Percentiles rank a stretch among this genome's conserved stretches.
These are phyloP conservation scores for Chionographis japonica DNA, from an alignment of 106 monocot genomes.

Conservation along the genomic window DNA sequence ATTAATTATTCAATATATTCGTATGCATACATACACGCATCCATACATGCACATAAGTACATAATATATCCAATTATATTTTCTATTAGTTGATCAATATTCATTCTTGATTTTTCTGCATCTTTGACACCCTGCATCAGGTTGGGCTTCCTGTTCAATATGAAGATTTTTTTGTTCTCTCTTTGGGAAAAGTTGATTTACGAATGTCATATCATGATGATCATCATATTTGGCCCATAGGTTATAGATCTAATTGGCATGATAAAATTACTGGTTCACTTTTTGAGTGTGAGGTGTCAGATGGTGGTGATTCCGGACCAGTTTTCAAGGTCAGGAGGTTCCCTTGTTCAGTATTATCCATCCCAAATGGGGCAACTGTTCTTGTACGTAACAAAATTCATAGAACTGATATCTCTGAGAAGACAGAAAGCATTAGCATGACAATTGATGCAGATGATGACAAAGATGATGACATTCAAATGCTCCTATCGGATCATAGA, in stretches of 20 bases:
- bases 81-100: neutral
- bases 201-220: conserved; percentile 55
- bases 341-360: conserved; percentile 53
- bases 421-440: conserved; percentile 15
- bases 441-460: conserved; percentile 21
- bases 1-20: too few species aligned
- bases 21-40: too few species aligned
- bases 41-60: too few species aligned
- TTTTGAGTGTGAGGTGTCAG: conserved; percentile 80
- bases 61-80: neutral
- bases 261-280: conserved; percentile 86
- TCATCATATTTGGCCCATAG: conserved; percentile 83
- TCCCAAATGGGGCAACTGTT: conserved; percentile 58
- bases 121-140: conserved; percentile 30
- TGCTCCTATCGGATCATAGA: conserved; percentile 58
- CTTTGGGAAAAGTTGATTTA: conserved; percentile 60
- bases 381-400: conserved; percentile 29
- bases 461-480: conserved; percentile 53
- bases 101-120: conserved; percentile 5
- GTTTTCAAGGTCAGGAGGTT: conserved; percentile 75
- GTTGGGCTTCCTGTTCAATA: conserved; percentile 74
- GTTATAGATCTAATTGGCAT: conserved; percentile 84
- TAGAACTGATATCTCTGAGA: conserved; percentile 22
- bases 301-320: conserved; percentile 83
- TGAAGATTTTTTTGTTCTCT: conserved; percentile 73